Evolutionary conservation across 164 flowering plant genomes (phyloP).

Genomic region (Chimonanthus praecox): DNA sequence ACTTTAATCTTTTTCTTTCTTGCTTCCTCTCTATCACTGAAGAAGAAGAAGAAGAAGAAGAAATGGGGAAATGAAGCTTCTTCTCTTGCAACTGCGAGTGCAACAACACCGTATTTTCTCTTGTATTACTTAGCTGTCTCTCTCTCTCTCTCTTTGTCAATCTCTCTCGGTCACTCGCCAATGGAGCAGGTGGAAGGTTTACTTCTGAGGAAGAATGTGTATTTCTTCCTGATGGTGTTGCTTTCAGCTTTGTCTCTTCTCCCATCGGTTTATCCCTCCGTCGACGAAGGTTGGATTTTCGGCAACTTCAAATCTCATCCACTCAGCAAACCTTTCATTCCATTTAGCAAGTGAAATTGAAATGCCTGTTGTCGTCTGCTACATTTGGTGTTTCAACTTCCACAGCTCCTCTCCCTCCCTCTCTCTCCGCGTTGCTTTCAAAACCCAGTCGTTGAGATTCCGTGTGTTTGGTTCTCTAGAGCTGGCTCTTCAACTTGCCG

Average conservation of each 20-base stretch:
- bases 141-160: slow-evolving; percentile 6
- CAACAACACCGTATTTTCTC: not conserved
- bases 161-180: slow-evolving; percentile 1
- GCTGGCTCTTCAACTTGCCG: not conserved
- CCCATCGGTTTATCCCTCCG: not conserved
- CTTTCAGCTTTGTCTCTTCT: not conserved
- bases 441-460: not conserved
- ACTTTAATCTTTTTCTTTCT: not conserved
- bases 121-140: not conserved
- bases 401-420: not conserved
- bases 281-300: not conserved
- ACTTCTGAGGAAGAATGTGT: slow-evolving; percentile 1
- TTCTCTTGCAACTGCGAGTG: too few relatives aligned
- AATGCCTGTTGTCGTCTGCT: too few relatives aligned
- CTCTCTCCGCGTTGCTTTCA: not conserved
- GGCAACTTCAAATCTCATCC: too few relatives aligned
- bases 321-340: too few relatives aligned
- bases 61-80: too few relatives aligned
- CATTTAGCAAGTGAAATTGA: too few relatives aligned
- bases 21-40: not conserved
- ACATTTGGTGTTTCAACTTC: not conserved
- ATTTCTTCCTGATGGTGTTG: not conserved
- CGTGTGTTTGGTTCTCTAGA: not conserved
- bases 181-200: not conserved
- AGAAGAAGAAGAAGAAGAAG: too few relatives aligned